Evolutionary conservation across 805 yeast species (phyloP), one percentile per base, ranked within the genome.

Genomic region (Saturnispora silvae): DNA sequence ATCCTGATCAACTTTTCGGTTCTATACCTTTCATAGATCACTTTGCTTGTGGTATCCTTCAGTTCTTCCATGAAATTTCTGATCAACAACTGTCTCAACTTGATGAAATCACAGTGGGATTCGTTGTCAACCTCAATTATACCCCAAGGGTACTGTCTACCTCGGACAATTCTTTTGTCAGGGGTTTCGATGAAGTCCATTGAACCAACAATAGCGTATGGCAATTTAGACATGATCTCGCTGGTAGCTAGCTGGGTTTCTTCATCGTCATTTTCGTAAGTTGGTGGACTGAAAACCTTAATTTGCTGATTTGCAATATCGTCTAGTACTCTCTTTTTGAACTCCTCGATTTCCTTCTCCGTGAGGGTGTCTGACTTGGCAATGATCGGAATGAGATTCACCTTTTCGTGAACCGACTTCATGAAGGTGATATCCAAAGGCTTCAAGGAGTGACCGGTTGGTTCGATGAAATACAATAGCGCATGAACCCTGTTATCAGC

Each of bases 91-190:
- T 86, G 94, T 51, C 96, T 81, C 58, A 89, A 72, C 59, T 77
- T 77, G 47, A 81, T 77, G 58, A 89, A 92, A 62, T 89, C 98
- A 59, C 86, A 81, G 58, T 92, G 96, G 40, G 77, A 76, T 63
- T 84, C 92, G 58, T 92, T 89, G 59, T 86, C 96, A 49, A 92
- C 87, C 63, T 92, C 96, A 51, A 92, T 81, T 17, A 81, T 69
- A 48, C 97, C 97, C 98, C 98, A 92, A 44, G 97, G 96, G 59
- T 89, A 89, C 44, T 73, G 65, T 63, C 98, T 81, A 48, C 95
- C 96, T 60, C 96, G 77, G 31, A 87, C 94, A 17, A 54, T 44
- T 57, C 83, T 72, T 29, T 96, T 96, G 53, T 82, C 92, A 30
- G 69, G 57, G 32, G 72, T 68, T 49, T 77, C 77, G 25, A 81